Evolutionary conservation across 441 rosid genomes (phyloP).

Genomic region (Breynia disticha): DNA sequence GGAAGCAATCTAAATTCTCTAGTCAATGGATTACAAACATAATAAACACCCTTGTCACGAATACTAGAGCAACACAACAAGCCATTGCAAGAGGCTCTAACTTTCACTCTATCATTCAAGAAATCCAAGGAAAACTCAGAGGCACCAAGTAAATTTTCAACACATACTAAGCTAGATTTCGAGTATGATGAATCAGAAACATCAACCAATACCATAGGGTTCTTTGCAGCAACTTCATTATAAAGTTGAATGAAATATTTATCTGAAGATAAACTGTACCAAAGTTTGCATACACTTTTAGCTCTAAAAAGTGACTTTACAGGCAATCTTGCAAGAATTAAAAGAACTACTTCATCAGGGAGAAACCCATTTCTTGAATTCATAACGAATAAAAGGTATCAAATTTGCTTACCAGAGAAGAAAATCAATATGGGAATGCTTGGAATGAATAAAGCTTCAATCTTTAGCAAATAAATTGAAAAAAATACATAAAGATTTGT

Average conservation of each 20-base stretch:
- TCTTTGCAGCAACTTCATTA: constrained; percentile 44
- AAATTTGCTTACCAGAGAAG: constrained; percentile 24
- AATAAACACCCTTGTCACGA: constrained; percentile 66
- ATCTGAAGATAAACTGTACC: constrained; percentile 53
- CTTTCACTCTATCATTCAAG: constrained; percentile 55
- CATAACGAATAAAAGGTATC: constrained; percentile 17
- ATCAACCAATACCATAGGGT: constrained; percentile 50
- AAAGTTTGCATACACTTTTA: constrained; percentile 66
- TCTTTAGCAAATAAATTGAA: background rate
- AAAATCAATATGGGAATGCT: constrained; percentile 13
- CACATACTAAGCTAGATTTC: constrained; percentile 47
- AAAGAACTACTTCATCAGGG: constrained; percentile 63
- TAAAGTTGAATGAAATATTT: constrained; percentile 46
- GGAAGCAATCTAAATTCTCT: constrained; percentile 59
- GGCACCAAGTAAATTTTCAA: constrained; percentile 53
- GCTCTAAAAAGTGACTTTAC: constrained; percentile 52
- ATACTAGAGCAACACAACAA: constrained; percentile 74
- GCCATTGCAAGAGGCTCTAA: constrained; percentile 81
- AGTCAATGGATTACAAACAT: constrained; percentile 79
- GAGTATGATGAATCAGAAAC: constrained; percentile 43
- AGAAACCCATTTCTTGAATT: constrained; percentile 29
- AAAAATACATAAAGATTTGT: background rate
- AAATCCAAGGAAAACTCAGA: constrained; percentile 63
- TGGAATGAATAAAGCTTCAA: background rate
- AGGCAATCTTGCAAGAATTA: constrained; percentile 71